Base-by-base conservation (phyloP, 208 protist species). In the Chromosphaera perkinsii region DNA sequence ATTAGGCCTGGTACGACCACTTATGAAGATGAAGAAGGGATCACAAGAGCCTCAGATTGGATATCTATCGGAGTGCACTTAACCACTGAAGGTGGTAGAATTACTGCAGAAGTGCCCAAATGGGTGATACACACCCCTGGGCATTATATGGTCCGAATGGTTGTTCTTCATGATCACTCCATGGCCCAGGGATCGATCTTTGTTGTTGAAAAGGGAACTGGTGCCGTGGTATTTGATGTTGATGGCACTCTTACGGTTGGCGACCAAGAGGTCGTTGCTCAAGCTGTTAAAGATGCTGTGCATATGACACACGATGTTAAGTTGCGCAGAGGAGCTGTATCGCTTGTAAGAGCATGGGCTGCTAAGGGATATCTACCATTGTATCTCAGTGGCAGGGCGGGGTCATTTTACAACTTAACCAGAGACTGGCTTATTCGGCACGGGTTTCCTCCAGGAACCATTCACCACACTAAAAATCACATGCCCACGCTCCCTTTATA, bases 371-470 rank as follows among this genome's bases (percentile, higher is more conserved):
- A 67, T 27, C 42, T 73, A 9, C 67, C 67, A 29, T 45, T 73
- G 47, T 73, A 73, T 37, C 26, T 73, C 35, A 63, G 58, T 42
- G 67, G 67, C 10, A 40, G 67, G 9, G 33, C 55, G 42, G 67
- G 67, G 26, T 56, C 58, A 24, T 62, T 59, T n/a, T 73, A 73
- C 43, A 62, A 73, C 29, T 58, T 73, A n/a, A 73, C 67, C 17
- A 54, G 67, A 24, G 48, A 67, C n/a, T 73, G 67, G 67, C 47
- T 60, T 24, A 35, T 39, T 1, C 35, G 31, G 12, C 67, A 73
- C 54, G 55, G 58, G 2, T 56, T 73, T 43, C 67, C 67, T 4
- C 67, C 67, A 14, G 67, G 67, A 39, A 37, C 51, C 39, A 73
- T 73, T 24, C 47, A 43, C 5, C 67, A 67, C 58, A 73, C 67